phyloP scores from a whole-genome alignment of 1,284 basidiomycete genomes.

The Ganoderma meredithae region DNA sequence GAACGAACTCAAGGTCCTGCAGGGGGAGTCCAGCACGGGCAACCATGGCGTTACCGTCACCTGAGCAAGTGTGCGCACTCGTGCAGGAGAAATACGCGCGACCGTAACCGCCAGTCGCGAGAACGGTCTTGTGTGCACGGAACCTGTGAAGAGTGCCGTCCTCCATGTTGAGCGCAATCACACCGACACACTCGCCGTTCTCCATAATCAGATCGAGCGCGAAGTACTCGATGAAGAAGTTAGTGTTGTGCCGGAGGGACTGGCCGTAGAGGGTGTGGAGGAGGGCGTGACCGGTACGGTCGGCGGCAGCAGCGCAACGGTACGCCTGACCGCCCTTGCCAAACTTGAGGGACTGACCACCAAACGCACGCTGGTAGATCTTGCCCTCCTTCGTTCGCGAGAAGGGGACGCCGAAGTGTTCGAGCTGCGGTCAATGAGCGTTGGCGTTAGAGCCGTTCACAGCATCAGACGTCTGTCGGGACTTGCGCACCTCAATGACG shows the following conservation, averaged over 20 bases:
- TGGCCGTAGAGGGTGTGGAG: constrained; percentile 99
- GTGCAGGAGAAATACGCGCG: constrained; percentile 99
- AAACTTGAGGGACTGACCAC: constrained; percentile 96
- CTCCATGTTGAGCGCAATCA: constrained; percentile 99
- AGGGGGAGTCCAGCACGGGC: constrained; percentile 95
- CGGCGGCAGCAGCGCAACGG: constrained; percentile 98
- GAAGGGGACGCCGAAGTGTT: constrained; percentile 99
- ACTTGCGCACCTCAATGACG: constrained; percentile 81
- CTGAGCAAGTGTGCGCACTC: constrained; percentile 98
- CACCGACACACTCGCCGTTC: constrained; percentile 98
- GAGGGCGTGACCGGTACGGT: constrained; percentile 98
- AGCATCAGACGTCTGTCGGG: constrained; percentile 5
- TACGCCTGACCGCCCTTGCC: constrained; percentile 99
- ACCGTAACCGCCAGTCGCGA: constrained; percentile 98
- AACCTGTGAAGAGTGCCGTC: constrained; percentile 99
- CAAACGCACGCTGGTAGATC: constrained; percentile 99
- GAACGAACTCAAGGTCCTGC: constrained; percentile 98
- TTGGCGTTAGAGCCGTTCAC: constrained; percentile 2
- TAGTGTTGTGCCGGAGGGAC: constrained; percentile 98
- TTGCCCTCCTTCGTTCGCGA: constrained; percentile 99
- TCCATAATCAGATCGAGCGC: constrained; percentile 99
- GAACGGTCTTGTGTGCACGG: constrained; percentile 97
- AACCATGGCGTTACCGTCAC: constrained; percentile 99
- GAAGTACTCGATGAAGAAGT: constrained; percentile 99
- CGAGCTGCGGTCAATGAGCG: constrained; percentile 67